Evolutionary conservation across 164 flowering plant genomes (phyloP).

Genomic region (Kingdonia uniflora): DNA sequence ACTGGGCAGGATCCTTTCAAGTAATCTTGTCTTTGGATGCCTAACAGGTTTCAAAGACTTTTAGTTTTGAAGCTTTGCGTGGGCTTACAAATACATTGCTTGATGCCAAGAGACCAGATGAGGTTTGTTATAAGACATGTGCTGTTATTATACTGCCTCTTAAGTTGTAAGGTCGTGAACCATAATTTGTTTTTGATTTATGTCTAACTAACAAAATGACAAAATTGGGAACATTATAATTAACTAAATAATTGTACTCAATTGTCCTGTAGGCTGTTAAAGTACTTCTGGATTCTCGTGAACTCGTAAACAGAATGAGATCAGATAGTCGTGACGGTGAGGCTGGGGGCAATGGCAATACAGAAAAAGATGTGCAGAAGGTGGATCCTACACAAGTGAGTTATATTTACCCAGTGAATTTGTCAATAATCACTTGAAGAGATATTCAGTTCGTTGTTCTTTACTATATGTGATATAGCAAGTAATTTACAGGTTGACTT

Average conservation of each 20-base stretch:
- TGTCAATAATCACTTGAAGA: neutral
- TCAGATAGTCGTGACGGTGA: slow-evolving; percentile 12
- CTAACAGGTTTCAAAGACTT: slow-evolving; percentile 39
- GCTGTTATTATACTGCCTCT: too few relatives aligned
- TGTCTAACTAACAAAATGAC: neutral
- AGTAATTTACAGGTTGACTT: slow-evolving; percentile 31
- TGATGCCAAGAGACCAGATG: slow-evolving; percentile 82
- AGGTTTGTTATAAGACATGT: slow-evolving; percentile 38
- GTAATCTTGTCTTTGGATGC: neutral
- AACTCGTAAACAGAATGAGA: slow-evolving; percentile 28
- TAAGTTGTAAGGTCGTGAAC: neutral
- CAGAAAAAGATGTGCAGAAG: slow-evolving; percentile 16
- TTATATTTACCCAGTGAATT: neutral
- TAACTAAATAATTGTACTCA: neutral
- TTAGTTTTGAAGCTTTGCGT: slow-evolving; percentile 61
- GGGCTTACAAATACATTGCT: slow-evolving; percentile 79
- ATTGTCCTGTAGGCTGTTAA: slow-evolving; percentile 63
- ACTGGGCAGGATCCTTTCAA: too few relatives aligned
- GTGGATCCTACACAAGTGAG: slow-evolving; percentile 79
- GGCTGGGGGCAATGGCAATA: slow-evolving; percentile 14
- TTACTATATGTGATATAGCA: neutral
- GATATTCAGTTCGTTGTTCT: neutral
- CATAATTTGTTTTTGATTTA: neutral
- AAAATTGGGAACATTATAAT: neutral
- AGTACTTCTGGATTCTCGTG: slow-evolving; percentile 53